Evolutionary conservation across 140 eudicot species (phyloP).

Genomic region (Cichorium intybus): DNA sequence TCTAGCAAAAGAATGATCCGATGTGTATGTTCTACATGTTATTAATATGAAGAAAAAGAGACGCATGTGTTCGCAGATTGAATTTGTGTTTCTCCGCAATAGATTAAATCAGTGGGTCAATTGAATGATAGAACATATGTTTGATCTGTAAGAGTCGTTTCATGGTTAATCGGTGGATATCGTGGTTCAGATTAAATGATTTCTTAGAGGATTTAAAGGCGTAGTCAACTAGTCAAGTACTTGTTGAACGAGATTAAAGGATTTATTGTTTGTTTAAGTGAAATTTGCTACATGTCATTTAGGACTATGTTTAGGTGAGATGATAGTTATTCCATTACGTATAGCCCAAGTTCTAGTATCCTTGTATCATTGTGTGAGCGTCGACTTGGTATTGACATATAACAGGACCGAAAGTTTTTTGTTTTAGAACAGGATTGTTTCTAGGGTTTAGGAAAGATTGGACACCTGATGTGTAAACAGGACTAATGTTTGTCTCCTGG

Average conservation of each 20-base stretch:
- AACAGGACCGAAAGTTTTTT: neutral
- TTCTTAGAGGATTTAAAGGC: neutral
- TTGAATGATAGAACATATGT: neutral
- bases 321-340: neutral
- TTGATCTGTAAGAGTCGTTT: neutral
- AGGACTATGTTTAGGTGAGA: too few species aligned
- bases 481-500: too few species aligned
- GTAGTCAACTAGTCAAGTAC: too few species aligned
- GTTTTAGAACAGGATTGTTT: neutral
- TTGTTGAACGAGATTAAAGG: too few species aligned
- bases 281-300: too few species aligned
- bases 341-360: neutral
- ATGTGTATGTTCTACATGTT: constrained; percentile 13
- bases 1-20: constrained; percentile 2
- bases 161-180: neutral
- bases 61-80: neutral
- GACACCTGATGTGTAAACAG: neutral
- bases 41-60: constrained; percentile 4
- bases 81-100: neutral
- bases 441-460: neutral
- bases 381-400: neutral
- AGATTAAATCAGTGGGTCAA: neutral
- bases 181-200: neutral
- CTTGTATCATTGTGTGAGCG: neutral
- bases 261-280: neutral